Evolutionary conservation across 768 basidiomycete species (phyloP).

Genomic region (Psilocybe azurescens): DNA sequence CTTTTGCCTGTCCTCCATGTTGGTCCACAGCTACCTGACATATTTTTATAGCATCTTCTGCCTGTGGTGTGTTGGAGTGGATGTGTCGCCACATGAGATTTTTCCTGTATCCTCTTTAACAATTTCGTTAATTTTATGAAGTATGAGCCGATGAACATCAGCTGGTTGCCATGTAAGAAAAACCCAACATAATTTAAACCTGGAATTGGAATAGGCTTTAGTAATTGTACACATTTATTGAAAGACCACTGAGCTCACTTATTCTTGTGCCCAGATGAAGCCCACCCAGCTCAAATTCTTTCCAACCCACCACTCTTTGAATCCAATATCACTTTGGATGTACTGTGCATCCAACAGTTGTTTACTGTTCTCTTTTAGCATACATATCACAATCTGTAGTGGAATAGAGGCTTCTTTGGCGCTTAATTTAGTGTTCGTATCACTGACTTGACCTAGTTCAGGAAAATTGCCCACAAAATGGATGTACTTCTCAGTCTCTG

Average conservation of each 20-base stretch:
- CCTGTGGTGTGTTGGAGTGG: background rate
- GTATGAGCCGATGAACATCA: conserved; percentile 11
- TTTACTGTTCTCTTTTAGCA: conserved; percentile 25
- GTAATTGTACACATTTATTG: background rate
- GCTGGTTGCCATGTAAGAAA: conserved; percentile 17
- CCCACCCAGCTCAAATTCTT: conserved; percentile 28
- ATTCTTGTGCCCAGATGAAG: conserved; percentile 6
- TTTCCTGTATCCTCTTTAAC: conserved; percentile 15
- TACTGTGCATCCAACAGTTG: conserved; percentile 24
- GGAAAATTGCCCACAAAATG: background rate
- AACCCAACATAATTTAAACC: conserved; percentile 17
- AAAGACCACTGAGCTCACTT: conserved; percentile 2
- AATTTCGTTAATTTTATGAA: conserved; percentile 19
- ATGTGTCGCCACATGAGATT: conserved; percentile 18
- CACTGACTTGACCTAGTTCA: background rate
- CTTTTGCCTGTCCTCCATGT: conserved; percentile 24
- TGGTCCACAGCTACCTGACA: conserved; percentile 17
- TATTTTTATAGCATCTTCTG: background rate
- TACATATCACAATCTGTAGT: conserved; percentile 29
- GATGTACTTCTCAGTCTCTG: conserved; percentile 5
- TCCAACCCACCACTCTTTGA: conserved; percentile 31
- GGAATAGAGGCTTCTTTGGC: background rate
- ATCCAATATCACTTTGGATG: conserved; percentile 33
- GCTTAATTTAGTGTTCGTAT: background rate
- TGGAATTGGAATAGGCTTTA: background rate